A percentile compares a stretch with the other conserved stretches of the same genome.
Conservation (phyloP, 1,284 basidiomycete species). For the Apiotrichum domesticum region DNA sequence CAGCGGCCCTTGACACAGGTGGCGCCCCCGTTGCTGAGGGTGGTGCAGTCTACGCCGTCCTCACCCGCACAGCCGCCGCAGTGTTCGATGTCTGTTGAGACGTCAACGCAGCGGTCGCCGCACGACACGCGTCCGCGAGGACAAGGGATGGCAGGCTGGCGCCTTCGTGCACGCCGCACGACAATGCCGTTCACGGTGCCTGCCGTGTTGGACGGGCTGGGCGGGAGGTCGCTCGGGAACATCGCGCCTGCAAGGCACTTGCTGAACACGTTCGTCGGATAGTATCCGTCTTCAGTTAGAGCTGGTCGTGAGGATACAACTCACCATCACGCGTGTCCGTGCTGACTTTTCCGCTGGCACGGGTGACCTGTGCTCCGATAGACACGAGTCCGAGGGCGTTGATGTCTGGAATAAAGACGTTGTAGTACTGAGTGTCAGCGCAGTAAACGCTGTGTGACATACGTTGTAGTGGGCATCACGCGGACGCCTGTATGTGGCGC, state of each 20-base stretch:
- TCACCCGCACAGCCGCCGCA: slow-evolving; percentile 14
- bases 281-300: slow-evolving; percentile 5
- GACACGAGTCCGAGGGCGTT: neutral
- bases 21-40: slow-evolving; percentile 2
- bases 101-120: slow-evolving; percentile 5
- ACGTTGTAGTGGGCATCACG: slow-evolving; percentile 12
- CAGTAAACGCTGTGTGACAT: neutral
- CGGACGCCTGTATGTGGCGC: slow-evolving; percentile 3
- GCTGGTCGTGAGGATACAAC: neutral
- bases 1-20: slow-evolving; percentile 9
- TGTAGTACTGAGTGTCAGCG: slow-evolving; percentile 3
- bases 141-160: too few relatives aligned
- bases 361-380: slow-evolving; percentile 8
- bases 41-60: slow-evolving; percentile 16
- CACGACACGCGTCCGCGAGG: neutral
- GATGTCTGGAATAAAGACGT: slow-evolving; percentile 10
- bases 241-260: slow-evolving; percentile 9
- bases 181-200: neutral
- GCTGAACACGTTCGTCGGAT: neutral
- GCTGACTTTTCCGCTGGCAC: slow-evolving; percentile 7
- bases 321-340: slow-evolving; percentile 11
- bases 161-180: too few relatives aligned
- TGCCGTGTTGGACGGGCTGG: neutral
- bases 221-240: slow-evolving; percentile 1
- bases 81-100: slow-evolving; percentile 8